phyloP scores from a whole-genome alignment of 495 filamentous ascomycete species.

The Podospora pseudoanserina region DNA sequence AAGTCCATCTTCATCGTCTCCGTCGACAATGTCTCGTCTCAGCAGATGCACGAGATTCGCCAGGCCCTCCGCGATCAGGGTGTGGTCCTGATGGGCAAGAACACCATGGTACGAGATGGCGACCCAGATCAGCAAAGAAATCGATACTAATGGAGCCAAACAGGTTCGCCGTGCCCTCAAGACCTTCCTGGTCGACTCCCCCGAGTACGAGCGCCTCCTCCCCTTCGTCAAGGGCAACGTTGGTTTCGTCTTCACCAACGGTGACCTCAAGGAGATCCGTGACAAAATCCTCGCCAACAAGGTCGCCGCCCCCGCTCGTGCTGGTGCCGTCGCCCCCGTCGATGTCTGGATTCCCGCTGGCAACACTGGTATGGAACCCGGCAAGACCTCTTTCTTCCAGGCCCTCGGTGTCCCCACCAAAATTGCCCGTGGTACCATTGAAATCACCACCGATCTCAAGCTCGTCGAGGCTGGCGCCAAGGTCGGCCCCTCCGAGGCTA shows the following conservation, averaged over 20 bases:
- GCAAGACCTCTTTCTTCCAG: slow-evolving; percentile 99
- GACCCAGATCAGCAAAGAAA: neutral
- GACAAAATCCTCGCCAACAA: slow-evolving; percentile 94
- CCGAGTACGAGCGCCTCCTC: slow-evolving; percentile 95
- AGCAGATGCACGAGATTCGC: slow-evolving; percentile 99
- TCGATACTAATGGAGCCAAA: neutral
- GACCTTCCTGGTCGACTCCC: slow-evolving; percentile 85
- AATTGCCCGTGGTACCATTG: slow-evolving; percentile 99
- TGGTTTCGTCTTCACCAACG: slow-evolving; percentile 99
- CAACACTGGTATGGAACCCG: slow-evolving; percentile 99
- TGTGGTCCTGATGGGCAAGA: slow-evolving; percentile 99
- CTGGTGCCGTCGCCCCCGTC: slow-evolving; percentile 86
- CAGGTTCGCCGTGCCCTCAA: slow-evolving; percentile 95
- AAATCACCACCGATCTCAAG: slow-evolving; percentile 98
- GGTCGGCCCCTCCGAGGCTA: slow-evolving; percentile 98
- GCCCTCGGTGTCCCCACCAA: slow-evolving; percentile 99
- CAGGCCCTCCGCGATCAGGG: slow-evolving; percentile 78
- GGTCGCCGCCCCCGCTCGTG: slow-evolving; percentile 94
- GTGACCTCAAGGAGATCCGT: slow-evolving; percentile 83
- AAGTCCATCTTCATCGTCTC: slow-evolving; percentile 93
- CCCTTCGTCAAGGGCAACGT: slow-evolving; percentile 96
- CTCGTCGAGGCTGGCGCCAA: slow-evolving; percentile 88
- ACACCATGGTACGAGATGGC: slow-evolving; percentile 75
- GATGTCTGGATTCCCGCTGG: slow-evolving; percentile 93
- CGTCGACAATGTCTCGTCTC: slow-evolving; percentile 94